Conservation (phyloP, 139 green algal genomes). For the Chlorella sorokiniana region DNA sequence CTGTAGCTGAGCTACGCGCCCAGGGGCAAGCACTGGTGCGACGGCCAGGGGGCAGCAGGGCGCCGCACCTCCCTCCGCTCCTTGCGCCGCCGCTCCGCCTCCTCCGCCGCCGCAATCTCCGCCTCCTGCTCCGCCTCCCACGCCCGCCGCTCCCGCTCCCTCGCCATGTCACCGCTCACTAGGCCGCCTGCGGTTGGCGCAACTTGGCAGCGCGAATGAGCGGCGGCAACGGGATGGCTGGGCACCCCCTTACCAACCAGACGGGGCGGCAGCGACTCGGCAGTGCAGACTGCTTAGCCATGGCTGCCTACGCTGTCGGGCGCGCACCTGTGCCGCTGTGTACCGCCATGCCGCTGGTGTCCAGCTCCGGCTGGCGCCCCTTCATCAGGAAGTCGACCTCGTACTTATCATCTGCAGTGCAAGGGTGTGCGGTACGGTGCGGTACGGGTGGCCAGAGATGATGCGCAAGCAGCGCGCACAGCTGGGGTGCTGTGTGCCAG, state of each 20-base stretch:
- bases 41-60: neutral
- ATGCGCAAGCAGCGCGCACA: neutral
- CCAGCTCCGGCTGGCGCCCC: constrained; percentile 22
- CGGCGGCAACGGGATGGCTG: too few relatives aligned
- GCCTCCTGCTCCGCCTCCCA: constrained; percentile 59
- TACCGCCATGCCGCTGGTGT: constrained; percentile 37
- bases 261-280: neutral
- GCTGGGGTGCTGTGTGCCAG: too few relatives aligned
- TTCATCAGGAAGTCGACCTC: constrained; percentile 82
- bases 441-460: too few relatives aligned
- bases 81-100: constrained; percentile 25
- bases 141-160: constrained; percentile 51
- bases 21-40: neutral
- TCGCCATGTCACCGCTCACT: constrained; percentile 60
- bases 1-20: neutral
- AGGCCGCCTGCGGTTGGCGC: constrained; percentile 47
- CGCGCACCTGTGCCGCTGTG: constrained; percentile 34
- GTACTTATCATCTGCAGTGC: constrained; percentile 62
- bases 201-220: neutral
- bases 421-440: neutral
- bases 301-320: neutral
- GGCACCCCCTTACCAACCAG: too few relatives aligned
- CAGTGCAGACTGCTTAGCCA: too few relatives aligned
- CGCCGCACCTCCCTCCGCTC: constrained; percentile 21
- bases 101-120: constrained; percentile 17